These are phyloP conservation scores for Ananas comosus DNA, from an alignment of 176 grass and related monocot genomes.

Conservation along the genomic window DNA sequence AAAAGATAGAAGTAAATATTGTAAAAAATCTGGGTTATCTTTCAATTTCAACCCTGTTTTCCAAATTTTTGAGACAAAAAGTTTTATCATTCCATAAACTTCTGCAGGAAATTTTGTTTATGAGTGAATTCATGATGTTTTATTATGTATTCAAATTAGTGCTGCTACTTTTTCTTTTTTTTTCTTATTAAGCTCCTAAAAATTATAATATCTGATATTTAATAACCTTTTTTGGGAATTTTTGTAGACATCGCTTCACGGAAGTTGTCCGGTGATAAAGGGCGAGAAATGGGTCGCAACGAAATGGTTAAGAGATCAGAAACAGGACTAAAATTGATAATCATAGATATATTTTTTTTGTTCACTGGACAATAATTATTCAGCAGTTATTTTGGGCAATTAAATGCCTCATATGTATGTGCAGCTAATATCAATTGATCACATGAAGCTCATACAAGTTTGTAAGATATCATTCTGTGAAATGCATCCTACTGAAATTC, in stretches of 20 bases:
- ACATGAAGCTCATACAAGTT: not conserved
- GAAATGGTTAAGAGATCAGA: not conserved
- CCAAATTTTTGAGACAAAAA: too few species aligned
- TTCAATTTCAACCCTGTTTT: too few species aligned
- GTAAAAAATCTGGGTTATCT: too few species aligned
- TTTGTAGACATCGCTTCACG: not conserved
- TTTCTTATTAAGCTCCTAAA: not conserved
- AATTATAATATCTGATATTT: not conserved
- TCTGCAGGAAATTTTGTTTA: too few species aligned
- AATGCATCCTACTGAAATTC: too few species aligned
- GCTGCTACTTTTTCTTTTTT: not conserved
- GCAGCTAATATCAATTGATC: not conserved
- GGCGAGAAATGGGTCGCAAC: conserved; percentile 1
- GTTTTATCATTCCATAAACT: too few species aligned
- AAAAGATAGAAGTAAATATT: too few species aligned
- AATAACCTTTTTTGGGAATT: not conserved
- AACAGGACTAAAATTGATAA: not conserved
- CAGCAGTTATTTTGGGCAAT: not conserved
- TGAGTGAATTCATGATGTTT: too few species aligned
- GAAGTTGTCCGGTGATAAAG: not conserved
- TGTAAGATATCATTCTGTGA: too few species aligned
- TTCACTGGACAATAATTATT: not conserved
- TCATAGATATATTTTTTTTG: not conserved
- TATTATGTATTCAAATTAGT: too few species aligned
- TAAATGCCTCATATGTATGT: not conserved